Conservation (phyloP, 23 red algal species). For the Pyropia yezoensis region DNA sequence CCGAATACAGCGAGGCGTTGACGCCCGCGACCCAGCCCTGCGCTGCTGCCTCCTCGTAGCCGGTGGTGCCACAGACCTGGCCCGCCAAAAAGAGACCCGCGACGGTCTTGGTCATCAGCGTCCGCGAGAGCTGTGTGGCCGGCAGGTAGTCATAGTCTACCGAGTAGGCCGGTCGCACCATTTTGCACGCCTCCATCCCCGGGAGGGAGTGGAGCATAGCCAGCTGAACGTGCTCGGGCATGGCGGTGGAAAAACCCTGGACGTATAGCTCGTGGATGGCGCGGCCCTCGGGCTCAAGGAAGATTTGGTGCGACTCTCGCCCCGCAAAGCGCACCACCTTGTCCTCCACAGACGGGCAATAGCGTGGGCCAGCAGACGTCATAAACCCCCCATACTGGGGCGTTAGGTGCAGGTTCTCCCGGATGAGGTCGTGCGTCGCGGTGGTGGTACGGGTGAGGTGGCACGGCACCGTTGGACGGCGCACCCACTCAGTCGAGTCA, state of each 20-base stretch:
- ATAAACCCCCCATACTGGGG: constrained; percentile 99
- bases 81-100: constrained; percentile 94
- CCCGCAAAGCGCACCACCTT: constrained; percentile 98
- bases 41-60: constrained; percentile 96
- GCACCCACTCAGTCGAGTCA: constrained; percentile 84
- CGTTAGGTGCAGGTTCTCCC: constrained; percentile 86
- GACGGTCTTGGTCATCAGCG: constrained; percentile 74
- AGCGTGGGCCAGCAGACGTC: constrained; percentile 79
- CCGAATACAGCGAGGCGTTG: constrained; percentile 56
- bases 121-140: constrained; percentile 65
- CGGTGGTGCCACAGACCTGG: constrained; percentile 94
- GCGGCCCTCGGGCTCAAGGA: constrained; percentile 98
- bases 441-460: constrained; percentile 88
- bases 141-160: constrained; percentile 99
- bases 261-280: constrained; percentile 89
- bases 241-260: constrained; percentile 88
- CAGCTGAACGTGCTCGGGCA: constrained; percentile 93
- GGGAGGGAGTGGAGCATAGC: constrained; percentile 84
- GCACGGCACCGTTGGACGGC: constrained; percentile 69
- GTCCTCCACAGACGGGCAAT: constrained; percentile 96
- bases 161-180: constrained; percentile 95
- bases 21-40: constrained; percentile 89
- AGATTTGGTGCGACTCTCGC: constrained; percentile 76
- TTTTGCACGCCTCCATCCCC: constrained; percentile 82
- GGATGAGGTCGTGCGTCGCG: constrained; percentile 82